These are phyloP conservation scores for Botryosphaeria dothidea DNA, from an alignment of 2,329 filamentous ascomycete species.

Conservation along the genomic window DNA sequence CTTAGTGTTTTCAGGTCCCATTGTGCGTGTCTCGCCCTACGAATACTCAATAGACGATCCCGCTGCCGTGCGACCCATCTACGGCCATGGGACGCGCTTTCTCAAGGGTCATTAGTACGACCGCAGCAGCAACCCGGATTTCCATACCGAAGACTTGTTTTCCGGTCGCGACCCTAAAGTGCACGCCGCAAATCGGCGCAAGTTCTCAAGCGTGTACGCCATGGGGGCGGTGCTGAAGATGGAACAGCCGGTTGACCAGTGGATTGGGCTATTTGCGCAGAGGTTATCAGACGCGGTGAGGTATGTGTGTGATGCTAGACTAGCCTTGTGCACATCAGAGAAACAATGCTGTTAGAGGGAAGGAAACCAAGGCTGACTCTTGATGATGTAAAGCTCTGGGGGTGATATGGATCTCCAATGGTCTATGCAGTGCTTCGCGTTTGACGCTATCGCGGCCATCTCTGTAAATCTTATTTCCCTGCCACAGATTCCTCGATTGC, in stretches of 20 bases:
- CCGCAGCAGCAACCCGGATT: constrained; percentile 31
- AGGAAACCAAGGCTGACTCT: background rate
- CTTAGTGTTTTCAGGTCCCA: constrained; percentile 29
- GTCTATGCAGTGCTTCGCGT: constrained; percentile 52
- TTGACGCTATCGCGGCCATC: constrained; percentile 55
- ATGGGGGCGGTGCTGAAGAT: background rate
- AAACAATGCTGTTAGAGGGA: too few species aligned
- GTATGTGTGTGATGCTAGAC: too few species aligned
- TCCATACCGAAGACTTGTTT: background rate
- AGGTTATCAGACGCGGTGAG: background rate
- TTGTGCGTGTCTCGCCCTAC: constrained; percentile 33
- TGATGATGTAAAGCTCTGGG: background rate
- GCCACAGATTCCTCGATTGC: too few species aligned
- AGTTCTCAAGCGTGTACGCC: background rate
- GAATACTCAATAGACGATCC: constrained; percentile 35
- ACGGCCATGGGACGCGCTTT: constrained; percentile 49
- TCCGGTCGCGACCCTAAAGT: background rate
- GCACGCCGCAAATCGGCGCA: background rate
- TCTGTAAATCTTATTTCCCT: too few species aligned
- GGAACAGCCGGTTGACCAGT: background rate
- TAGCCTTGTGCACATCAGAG: too few species aligned
- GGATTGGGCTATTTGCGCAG: background rate
- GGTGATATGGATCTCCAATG: constrained; percentile 41
- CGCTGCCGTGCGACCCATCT: constrained; percentile 32
- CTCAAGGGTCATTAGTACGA: constrained; percentile 52